Conservation (phyloP, 805 yeast species). For the Nakazawaea laoshanensis region DNA sequence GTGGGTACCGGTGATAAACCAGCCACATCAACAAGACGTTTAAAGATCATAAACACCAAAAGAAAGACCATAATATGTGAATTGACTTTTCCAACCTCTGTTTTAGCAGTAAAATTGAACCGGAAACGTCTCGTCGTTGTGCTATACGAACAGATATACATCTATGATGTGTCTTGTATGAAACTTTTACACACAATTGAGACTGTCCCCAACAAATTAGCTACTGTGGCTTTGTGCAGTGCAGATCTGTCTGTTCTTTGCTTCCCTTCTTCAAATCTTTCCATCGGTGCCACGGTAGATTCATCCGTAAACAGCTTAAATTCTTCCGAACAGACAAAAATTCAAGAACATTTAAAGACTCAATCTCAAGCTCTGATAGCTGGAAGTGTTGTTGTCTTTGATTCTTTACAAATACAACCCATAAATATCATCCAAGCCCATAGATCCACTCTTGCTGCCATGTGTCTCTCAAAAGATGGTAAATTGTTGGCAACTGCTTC, state of each 20-base stretch:
- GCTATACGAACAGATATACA: constrained; percentile 70
- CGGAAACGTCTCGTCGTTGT: constrained; percentile 75
- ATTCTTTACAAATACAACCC: constrained; percentile 66
- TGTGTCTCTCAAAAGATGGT: constrained; percentile 70
- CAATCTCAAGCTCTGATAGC: constrained; percentile 16
- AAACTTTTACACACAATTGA: constrained; percentile 68
- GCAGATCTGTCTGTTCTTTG: constrained; percentile 42
- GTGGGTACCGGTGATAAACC: constrained; percentile 74
- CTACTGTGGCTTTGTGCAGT: constrained; percentile 23
- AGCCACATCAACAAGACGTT: constrained; percentile 65
- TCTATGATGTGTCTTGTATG: constrained; percentile 89
- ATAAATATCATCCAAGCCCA: constrained; percentile 82
- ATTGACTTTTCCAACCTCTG: constrained; percentile 71
- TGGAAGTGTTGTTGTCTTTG: constrained; percentile 76
- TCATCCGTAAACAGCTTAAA: not conserved
- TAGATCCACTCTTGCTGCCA: constrained; percentile 60
- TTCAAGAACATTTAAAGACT: not conserved
- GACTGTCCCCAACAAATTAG: constrained; percentile 30
- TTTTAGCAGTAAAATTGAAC: constrained; percentile 68
- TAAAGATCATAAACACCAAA: constrained; percentile 78
- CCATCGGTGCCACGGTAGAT: not conserved
- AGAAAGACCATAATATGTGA: constrained; percentile 75
- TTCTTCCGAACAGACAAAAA: not conserved
- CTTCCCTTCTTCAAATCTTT: constrained; percentile 39
- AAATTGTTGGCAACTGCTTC: constrained; percentile 82